Conservation (phyloP, 2,329 filamentous ascomycete species). For the Fusarium subtropicale region DNA sequence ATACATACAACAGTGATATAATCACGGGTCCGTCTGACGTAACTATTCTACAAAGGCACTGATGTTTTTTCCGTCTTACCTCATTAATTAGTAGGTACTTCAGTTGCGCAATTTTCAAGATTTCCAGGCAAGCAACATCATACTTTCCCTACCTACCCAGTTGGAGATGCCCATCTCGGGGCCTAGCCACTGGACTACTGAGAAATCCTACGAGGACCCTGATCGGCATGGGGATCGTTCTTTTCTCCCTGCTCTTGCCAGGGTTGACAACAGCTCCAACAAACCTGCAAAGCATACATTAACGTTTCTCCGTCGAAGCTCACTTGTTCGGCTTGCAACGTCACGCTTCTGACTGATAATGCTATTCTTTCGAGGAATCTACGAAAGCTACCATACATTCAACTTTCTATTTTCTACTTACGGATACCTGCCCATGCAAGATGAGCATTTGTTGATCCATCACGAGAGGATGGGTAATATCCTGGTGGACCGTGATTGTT, state of each 20-base stretch:
- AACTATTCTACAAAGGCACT: neutral
- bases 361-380: neutral
- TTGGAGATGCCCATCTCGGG: slow-evolving; percentile 11
- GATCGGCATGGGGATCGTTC: slow-evolving; percentile 28
- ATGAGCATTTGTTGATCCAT: neutral
- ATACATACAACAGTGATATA: neutral
- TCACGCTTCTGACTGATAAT: neutral
- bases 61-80: slow-evolving; percentile 28
- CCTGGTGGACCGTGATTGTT: slow-evolving; percentile 10
- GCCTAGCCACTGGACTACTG: neutral
- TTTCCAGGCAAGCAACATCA: slow-evolving; percentile 4
- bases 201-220: slow-evolving; percentile 30
- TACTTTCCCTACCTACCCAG: slow-evolving; percentile 3
- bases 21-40: slow-evolving; percentile 7
- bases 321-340: neutral
- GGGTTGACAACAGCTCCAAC: neutral
- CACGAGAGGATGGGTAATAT: slow-evolving; percentile 2
- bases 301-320: neutral
- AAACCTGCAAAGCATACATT: neutral
- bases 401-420: neutral
- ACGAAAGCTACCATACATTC: neutral
- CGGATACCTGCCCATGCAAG: neutral
- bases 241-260: slow-evolving; percentile 3
- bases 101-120: slow-evolving; percentile 13
- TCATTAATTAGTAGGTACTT: neutral